These are phyloP conservation scores for Areca catechu DNA, from an alignment of 176 grass and related monocot genomes.

Conservation along the genomic window DNA sequence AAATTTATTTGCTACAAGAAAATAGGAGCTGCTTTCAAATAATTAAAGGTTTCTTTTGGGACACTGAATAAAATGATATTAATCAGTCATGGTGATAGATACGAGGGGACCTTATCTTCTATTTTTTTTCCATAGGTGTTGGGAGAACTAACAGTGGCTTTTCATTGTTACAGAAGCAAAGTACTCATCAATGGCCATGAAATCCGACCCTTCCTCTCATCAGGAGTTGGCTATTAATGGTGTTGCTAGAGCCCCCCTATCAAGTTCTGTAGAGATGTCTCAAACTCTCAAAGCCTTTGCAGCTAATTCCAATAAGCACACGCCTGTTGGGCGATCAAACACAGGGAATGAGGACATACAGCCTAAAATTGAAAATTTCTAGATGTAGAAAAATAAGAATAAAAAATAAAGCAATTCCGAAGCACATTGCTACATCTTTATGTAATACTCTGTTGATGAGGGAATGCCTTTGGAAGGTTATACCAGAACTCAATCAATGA, in stretches of 20 bases:
- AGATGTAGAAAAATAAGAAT: not conserved
- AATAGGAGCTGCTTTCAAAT: too few species aligned
- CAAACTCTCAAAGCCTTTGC: not conserved
- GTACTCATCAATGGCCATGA: slow-evolving; percentile 1
- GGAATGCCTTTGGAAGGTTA: slow-evolving; percentile 26
- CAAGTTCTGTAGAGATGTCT: not conserved
- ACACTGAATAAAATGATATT: too few species aligned
- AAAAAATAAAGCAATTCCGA: slow-evolving; percentile 22
- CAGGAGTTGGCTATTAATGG: not conserved
- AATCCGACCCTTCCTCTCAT: not conserved
- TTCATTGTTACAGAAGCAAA: slow-evolving; percentile 1
- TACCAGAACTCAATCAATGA: slow-evolving; percentile 35
- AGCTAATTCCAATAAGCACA: slow-evolving; percentile 3
- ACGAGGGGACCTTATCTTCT: too few species aligned
- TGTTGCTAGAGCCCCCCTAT: not conserved
- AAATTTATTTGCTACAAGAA: too few species aligned
- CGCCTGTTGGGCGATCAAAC: not conserved
- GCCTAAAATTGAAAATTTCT: not conserved
- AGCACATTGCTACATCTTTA: slow-evolving; percentile 22
- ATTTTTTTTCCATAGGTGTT: not conserved
- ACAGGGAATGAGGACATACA: slow-evolving; percentile 2
- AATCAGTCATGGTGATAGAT: too few species aligned
- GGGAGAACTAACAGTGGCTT: not conserved
- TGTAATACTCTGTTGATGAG: slow-evolving; percentile 21
- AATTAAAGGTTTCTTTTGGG: too few species aligned